Evolutionary conservation across 176 grass and related monocot species (phyloP).

Genomic region (Alopecurus myosuroides): DNA sequence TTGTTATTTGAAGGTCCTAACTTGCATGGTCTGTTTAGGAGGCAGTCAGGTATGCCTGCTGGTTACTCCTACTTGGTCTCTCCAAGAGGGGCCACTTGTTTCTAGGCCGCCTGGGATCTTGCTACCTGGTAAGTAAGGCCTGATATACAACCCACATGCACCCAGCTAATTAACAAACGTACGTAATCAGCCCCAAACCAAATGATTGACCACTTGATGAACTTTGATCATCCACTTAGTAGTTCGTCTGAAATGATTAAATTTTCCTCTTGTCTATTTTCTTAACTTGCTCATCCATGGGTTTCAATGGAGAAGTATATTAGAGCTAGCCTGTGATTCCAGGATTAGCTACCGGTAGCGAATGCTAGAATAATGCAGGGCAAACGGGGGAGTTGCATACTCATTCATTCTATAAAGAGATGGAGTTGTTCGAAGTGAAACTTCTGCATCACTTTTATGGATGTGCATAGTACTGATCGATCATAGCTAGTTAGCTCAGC

Average conservation of each 20-base stretch:
- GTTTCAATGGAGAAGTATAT: not conserved
- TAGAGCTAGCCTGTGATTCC: not conserved
- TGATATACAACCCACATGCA: slow-evolving; percentile 34
- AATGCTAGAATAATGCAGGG: not conserved
- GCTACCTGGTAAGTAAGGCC: too few species aligned
- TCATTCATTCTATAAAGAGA: not conserved
- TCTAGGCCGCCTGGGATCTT: too few species aligned
- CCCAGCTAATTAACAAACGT: slow-evolving; percentile 17
- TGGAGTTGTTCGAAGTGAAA: slow-evolving; percentile 7
- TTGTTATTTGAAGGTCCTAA: too few species aligned
- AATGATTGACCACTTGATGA: slow-evolving; percentile 3
- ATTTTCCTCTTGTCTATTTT: not conserved
- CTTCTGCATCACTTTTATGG: not conserved
- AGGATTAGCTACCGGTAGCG: not conserved
- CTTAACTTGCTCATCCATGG: not conserved
- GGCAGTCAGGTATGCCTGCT: too few species aligned
- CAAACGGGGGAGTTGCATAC: not conserved
- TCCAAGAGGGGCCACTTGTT: too few species aligned
- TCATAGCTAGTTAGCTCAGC: not conserved
- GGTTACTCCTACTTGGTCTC: too few species aligned
- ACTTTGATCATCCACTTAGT: not conserved
- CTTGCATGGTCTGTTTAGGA: too few species aligned
- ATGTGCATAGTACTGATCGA: not conserved
- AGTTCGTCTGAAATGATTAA: not conserved
- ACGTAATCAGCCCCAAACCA: not conserved